Conservation (phyloP, 345 rosid species). For the Clausena lansium region DNA sequence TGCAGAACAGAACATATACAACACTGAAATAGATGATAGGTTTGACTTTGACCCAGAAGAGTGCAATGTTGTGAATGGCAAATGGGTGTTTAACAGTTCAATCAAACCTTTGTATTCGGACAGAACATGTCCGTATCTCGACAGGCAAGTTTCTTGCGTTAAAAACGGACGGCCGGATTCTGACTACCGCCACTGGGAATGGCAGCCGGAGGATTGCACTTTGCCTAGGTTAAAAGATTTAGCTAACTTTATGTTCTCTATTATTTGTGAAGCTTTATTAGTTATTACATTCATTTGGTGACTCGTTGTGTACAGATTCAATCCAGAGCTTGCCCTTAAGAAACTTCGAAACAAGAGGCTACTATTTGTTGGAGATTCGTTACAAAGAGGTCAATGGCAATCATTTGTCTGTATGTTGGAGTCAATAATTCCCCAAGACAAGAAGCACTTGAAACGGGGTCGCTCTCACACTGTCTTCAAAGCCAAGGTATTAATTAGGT, state of each 20-base stretch:
- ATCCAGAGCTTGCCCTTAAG: constrained; percentile 55
- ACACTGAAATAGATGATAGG: constrained; percentile 61
- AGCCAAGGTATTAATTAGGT: constrained; percentile 49
- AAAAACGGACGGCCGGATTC: constrained; percentile 68
- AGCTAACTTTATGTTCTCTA: background rate
- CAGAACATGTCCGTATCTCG: constrained; percentile 75
- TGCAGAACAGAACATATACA: constrained; percentile 28
- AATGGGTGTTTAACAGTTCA: constrained; percentile 74
- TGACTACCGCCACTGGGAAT: constrained; percentile 78
- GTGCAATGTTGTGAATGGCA: constrained; percentile 68
- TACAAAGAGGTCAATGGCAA: constrained; percentile 89
- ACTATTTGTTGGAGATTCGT: constrained; percentile 81
- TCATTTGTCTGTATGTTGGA: constrained; percentile 86
- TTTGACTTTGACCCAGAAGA: constrained; percentile 89
- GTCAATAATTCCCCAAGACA: constrained; percentile 52
- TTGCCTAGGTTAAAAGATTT: constrained; percentile 52
- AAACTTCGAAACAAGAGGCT: constrained; percentile 74
- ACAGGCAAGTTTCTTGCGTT: constrained; percentile 68
- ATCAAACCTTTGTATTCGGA: constrained; percentile 71
- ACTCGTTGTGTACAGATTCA: constrained; percentile 44
- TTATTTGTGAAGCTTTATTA: background rate
- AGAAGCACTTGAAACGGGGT: constrained; percentile 58
- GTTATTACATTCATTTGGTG: background rate
- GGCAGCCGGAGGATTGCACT: constrained; percentile 92
- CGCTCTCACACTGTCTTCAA: constrained; percentile 52